A percentile compares a stretch with the other conserved stretches of the same genome.
phyloP scores from a whole-genome alignment of 768 basidiomycete species.

The Pluteus cervinus region DNA sequence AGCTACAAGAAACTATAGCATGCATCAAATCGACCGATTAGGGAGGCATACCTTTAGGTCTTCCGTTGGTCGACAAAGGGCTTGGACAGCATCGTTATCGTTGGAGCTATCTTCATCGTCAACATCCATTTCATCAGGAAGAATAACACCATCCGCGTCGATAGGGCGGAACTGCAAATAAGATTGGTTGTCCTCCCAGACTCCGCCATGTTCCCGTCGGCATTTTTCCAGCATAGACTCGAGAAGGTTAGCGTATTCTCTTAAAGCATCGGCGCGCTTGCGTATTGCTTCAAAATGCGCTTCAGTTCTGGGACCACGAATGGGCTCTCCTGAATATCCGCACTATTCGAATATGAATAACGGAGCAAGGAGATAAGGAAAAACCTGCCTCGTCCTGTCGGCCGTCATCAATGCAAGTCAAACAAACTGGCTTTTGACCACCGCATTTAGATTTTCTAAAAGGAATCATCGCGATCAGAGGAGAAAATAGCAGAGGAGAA shows the following conservation, averaged over 20 bases:
- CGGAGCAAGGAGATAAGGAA: background rate
- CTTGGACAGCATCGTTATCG: slow-evolving; percentile 19
- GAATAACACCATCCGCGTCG: slow-evolving; percentile 13
- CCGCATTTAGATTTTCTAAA: slow-evolving; percentile 42
- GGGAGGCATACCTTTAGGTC: slow-evolving; percentile 33
- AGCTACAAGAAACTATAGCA: slow-evolving; percentile 17
- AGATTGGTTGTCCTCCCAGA: slow-evolving; percentile 18
- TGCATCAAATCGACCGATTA: too few relatives aligned
- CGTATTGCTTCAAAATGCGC: slow-evolving; percentile 40
- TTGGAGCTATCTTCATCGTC: slow-evolving; percentile 12
- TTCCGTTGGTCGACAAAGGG: slow-evolving; percentile 31
- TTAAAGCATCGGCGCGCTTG: slow-evolving; percentile 31
- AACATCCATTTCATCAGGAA: slow-evolving; percentile 14
- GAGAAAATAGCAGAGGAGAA: slow-evolving; percentile 3
- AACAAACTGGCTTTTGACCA: slow-evolving; percentile 37
- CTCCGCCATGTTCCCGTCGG: slow-evolving; percentile 28
- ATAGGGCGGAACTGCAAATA: slow-evolving; percentile 25
- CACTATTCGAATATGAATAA: too few relatives aligned
- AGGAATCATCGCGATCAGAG: background rate
- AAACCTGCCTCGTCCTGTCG: slow-evolving; percentile 31
- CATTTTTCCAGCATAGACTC: slow-evolving; percentile 38
- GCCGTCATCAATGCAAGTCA: slow-evolving; percentile 30
- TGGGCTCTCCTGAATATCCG: slow-evolving; percentile 35
- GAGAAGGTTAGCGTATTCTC: slow-evolving; percentile 33
- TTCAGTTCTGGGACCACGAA: slow-evolving; percentile 37